Percentiles rank a stretch among this genome's conserved stretches.
phyloP scores from a whole-genome alignment of 306 rosid genomes.

The Alnus rubra region DNA sequence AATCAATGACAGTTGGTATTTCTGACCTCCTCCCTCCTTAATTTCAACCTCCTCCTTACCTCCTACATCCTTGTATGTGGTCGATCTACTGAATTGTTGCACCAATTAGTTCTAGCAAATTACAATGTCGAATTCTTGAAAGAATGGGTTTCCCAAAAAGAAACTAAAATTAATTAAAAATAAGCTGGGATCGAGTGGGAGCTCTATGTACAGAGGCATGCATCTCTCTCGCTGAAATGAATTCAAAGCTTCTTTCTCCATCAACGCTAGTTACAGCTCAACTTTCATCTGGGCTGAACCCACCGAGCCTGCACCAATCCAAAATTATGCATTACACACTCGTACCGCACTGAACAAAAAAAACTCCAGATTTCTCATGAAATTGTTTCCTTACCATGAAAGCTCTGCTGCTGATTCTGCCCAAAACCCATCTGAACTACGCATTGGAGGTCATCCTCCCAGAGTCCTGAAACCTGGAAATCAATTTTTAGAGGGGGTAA shows the following conservation, averaged over 20 bases:
- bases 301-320: conserved; percentile 38
- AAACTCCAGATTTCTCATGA: neutral
- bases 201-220: conserved; percentile 53
- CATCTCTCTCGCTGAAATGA: conserved; percentile 35
- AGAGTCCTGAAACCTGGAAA: conserved; percentile 42
- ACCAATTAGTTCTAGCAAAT: conserved; percentile 37
- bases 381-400: conserved; percentile 34
- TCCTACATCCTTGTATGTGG: conserved; percentile 18
- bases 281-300: conserved; percentile 42
- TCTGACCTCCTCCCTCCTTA: conserved; percentile 14
- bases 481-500: neutral
- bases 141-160: conserved; percentile 45
- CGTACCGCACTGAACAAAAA: no score
- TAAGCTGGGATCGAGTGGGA: conserved; percentile 31
- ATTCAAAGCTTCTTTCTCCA: conserved; percentile 22
- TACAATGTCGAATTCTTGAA: conserved; percentile 38
- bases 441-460: conserved; percentile 59
- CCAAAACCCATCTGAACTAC: conserved; percentile 58
- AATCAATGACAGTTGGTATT: conserved; percentile 26
- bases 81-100: neutral
- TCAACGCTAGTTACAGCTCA: conserved; percentile 33
- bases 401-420: conserved; percentile 41
- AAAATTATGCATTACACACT: conserved; percentile 5
- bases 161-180: neutral
- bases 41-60: neutral